Percentiles rank a stretch among this genome's conserved stretches.
Evolutionary conservation across 345 rosid species (phyloP).

Genomic region (Capsella bursapastoris): DNA sequence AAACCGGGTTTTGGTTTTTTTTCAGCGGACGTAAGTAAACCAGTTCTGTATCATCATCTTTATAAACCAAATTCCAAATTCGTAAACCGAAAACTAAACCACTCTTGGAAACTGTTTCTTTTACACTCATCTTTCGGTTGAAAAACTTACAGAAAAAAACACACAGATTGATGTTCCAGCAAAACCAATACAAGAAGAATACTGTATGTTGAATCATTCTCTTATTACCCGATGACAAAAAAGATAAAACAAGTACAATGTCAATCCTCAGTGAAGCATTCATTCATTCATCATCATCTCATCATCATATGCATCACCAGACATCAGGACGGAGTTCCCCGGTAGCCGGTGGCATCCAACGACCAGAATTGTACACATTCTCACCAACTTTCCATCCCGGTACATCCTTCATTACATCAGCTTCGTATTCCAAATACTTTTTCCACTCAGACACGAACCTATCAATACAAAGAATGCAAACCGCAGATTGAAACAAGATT

Average conservation of each 20-base stretch:
- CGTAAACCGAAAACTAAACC: conserved; percentile 1
- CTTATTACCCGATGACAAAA: conserved; percentile 25
- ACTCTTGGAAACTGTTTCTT: conserved; percentile 10
- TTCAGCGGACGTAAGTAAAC: neutral
- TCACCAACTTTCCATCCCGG: conserved; percentile 99
- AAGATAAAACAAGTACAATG: conserved; percentile 24
- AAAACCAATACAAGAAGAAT: conserved; percentile 33
- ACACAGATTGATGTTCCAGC: conserved; percentile 11
- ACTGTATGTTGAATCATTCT: conserved; percentile 28
- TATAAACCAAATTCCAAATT: neutral
- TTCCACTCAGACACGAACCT: conserved; percentile 98
- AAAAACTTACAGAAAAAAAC: conserved; percentile 17
- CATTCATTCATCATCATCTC: conserved; percentile 38
- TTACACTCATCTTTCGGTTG: conserved; percentile 4
- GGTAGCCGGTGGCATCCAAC: conserved; percentile 98
- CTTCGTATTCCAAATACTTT: conserved; percentile 93
- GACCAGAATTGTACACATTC: conserved; percentile 90
- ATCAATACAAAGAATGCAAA: neutral
- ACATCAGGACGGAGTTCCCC: conserved; percentile 99
- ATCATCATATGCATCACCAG: conserved; percentile 63
- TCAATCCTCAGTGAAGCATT: conserved; percentile 19
- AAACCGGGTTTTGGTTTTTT: neutral
- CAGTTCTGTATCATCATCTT: neutral
- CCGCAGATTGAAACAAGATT: neutral
- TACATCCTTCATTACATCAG: conserved; percentile 99